Evolutionary conservation across 1,284 basidiomycete species (phyloP), one percentile per base, ranked within the genome.

Genomic region (Ceratobasidium sp.): DNA sequence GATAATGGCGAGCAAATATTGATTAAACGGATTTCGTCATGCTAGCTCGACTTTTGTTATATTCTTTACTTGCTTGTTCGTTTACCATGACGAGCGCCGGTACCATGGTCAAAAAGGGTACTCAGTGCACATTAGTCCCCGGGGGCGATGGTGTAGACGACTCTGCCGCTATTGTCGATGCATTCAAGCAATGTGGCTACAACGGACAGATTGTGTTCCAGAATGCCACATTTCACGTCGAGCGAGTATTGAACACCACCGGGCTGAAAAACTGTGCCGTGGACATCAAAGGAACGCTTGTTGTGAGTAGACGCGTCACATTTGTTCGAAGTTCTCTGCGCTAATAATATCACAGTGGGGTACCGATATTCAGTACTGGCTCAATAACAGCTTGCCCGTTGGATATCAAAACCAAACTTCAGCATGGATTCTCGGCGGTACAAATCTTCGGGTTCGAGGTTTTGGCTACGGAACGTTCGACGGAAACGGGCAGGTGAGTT

Each of bases 331-430:
- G n/a, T n/a, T n/a, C n/a, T n/a, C n/a, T n/a, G n/a, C n/a, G n/a
- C n/a, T n/a, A n/a, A n/a, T n/a, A n/a, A n/a, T n/a, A n/a, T n/a
- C n/a, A n/a, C 34, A 69, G 68, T 69, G 49, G 50, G 57, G 57
- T 12, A 69, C 68, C 42, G 73, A 77, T 56, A 68, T 77, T 25
- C 65, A 73, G 3, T 74, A 76, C 54, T 77, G 77, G 77, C 68
- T 77, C 25, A 55, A 73, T 20, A 74, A 77, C 58, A 69, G 70
- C 7, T 55, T 75, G 13, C 54, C 62, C 17, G 70, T 76, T 45
- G 73, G 69, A n/a, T 77, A 77, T 69, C 76, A 77, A 57, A 76
- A 77, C 54, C 76, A 76, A 43, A 72, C 73, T n/a, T 65, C 77
- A 10, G 77, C 73, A 8, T 76, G 74, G 69, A 71, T 76, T 53